Conservation (phyloP, 805 yeast genomes). For the Wickerhamiella nectarea region DNA sequence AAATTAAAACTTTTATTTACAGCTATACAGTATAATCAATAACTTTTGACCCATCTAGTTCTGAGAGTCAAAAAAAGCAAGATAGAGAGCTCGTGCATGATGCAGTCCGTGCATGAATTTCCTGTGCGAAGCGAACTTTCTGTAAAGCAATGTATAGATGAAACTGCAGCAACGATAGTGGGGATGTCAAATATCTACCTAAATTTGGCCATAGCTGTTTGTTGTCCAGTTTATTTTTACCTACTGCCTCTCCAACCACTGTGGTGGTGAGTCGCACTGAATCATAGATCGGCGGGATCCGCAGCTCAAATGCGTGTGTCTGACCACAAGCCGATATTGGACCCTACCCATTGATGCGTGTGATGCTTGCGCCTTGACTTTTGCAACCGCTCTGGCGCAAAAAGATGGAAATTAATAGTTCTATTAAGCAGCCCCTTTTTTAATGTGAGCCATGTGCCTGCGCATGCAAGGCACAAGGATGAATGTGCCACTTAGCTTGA, state of each 20-base stretch:
- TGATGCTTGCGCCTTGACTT: not conserved
- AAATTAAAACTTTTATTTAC: too few species aligned
- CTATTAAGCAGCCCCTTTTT: not conserved
- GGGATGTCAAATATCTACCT: too few species aligned
- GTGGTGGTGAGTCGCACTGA: conserved; percentile 6
- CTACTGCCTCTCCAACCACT: too few species aligned
- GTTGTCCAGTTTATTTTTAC: too few species aligned
- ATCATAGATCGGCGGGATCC: conserved; percentile 2
- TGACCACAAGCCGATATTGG: not conserved
- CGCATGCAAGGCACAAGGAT: conserved; percentile 4
- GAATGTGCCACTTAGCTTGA: not conserved
- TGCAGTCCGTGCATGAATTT: not conserved
- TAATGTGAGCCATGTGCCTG: conserved; percentile 1
- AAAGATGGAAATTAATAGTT: too few species aligned
- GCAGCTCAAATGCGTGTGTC: conserved; percentile 1
- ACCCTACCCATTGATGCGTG: not conserved
- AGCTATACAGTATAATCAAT: too few species aligned
- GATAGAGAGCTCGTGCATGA: not conserved
- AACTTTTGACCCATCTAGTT: not conserved
- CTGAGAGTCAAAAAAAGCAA: too few species aligned
- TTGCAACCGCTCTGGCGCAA: too few species aligned
- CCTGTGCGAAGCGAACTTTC: too few species aligned
- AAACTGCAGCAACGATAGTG: too few species aligned
- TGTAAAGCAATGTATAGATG: not conserved
- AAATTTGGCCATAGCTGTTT: too few species aligned